phyloP scores from a whole-genome alignment of 75 land plant genomes.

The Gnetum montanum region DNA sequence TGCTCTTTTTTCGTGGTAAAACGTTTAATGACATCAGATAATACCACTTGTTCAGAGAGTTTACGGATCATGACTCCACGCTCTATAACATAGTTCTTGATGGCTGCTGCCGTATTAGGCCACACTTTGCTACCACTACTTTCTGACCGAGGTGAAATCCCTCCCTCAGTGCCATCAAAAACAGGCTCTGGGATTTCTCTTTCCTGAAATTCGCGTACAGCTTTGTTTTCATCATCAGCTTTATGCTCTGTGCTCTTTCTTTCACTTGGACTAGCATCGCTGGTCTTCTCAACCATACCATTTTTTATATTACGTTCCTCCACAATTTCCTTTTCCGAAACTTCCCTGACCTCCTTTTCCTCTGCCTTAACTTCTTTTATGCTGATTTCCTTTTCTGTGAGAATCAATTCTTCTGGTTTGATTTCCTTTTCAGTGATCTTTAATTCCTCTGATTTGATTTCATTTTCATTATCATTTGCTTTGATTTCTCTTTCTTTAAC shows the following conservation, averaged over 20 bases:
- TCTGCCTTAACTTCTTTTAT: too few species aligned
- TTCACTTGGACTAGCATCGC: too few species aligned
- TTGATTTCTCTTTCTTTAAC: too few species aligned
- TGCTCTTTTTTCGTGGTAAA: slow-evolving; percentile 46
- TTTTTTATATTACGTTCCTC: too few species aligned
- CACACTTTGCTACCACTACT: slow-evolving; percentile 16
- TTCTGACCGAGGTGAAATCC: slow-evolving; percentile 11
- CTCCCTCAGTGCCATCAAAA: slow-evolving; percentile 57
- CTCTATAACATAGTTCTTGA: slow-evolving; percentile 56
- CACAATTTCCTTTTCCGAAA: too few species aligned
- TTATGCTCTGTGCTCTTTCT: background rate
- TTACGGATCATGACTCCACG: slow-evolving; percentile 43
- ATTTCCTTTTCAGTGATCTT: too few species aligned
- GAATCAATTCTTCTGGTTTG: too few species aligned
- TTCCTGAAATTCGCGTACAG: slow-evolving; percentile 19
- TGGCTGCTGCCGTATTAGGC: slow-evolving; percentile 68
- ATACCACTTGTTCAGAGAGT: slow-evolving; percentile 27
- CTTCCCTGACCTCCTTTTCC: too few species aligned
- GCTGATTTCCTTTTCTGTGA: too few species aligned
- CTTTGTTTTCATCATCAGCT: background rate
- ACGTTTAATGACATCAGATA: slow-evolving; percentile 43
- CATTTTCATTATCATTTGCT: too few species aligned
- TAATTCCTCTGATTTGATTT: too few species aligned
- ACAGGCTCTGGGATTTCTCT: slow-evolving; percentile 32
- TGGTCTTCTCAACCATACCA: too few species aligned